Base-by-base conservation (phyloP, 139 green algal genomes). In the Micromonas commoda region DNA sequence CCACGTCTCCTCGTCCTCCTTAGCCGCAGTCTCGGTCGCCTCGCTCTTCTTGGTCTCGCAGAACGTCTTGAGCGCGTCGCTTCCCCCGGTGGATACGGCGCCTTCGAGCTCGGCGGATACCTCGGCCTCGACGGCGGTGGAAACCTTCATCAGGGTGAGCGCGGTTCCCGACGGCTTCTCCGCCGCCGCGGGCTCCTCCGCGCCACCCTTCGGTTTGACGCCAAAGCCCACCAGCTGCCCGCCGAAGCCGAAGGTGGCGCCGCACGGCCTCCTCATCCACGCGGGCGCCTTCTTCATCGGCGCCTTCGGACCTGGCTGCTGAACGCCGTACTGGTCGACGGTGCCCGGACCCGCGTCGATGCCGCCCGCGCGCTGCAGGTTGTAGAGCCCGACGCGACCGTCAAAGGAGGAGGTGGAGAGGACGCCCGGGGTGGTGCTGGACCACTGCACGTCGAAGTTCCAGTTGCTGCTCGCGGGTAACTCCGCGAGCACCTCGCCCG, bases 401-500 rank as follows among this genome's bases (percentile, higher is more conserved):
- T 96, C 91, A 78, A 92, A 95, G 32, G 81, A 88, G n/a, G 85
- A 78, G 23, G 85, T 85, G 20, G 87, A 87, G 75, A 96, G 87
- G 4, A 93, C 51, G 5, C 91, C 91, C 3, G 88, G 90, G 3
- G 80, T 86, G 13, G 65, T 82, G 1, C 88, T 85, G 67, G 82
- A 89, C 91, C 91, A 96, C 87, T 93, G 86, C 60, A 96, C 85
- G 72, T 97, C 89, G 45, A 95, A 93, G 82, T 94, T 92, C 89
- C 89, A 97, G 80, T 93, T 91, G 24, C 35, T 68, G 52, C 72
- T 63, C 54, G 77, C 28, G 21, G 86, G 79, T 16, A 87, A 53
- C 77, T 87, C 77, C 85, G 85, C 81, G 0, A 89, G 39, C 4
- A 89, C 78, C 73, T 85, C 34, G 63, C 87, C 76, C 0, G 79